These are phyloP conservation scores for Cladosporium sp. DNA, from an alignment of 2,329 filamentous ascomycete genomes.

Conservation along the genomic window DNA sequence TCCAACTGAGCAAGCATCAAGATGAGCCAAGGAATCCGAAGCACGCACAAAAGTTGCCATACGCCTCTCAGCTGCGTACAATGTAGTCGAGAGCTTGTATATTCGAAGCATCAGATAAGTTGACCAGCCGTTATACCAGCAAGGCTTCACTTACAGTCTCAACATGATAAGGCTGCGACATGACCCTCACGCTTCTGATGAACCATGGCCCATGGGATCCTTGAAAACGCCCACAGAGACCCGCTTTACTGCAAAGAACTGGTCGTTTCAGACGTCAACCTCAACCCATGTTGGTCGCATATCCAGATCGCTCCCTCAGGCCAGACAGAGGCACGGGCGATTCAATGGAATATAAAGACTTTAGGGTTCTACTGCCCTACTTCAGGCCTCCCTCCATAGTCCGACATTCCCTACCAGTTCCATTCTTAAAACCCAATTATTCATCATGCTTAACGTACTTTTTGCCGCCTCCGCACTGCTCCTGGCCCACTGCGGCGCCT, in stretches of 20 bases:
- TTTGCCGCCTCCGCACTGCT: constrained; percentile 14
- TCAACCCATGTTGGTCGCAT: background rate
- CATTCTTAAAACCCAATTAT: constrained; percentile 1
- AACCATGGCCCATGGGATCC: background rate
- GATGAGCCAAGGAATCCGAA: background rate
- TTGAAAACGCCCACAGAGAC: background rate
- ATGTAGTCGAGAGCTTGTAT: background rate
- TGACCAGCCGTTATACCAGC: background rate
- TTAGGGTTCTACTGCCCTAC: constrained; percentile 4
- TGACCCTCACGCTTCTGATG: background rate
- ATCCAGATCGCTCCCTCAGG: background rate
- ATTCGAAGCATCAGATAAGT: background rate
- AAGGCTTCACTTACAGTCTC: background rate
- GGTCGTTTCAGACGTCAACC: background rate
- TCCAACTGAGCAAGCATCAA: background rate
- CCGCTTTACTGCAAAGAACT: background rate
- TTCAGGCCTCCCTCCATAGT: background rate
- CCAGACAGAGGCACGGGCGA: background rate
- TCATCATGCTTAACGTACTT: constrained; percentile 14
- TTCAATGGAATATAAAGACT: background rate
- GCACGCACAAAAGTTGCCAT: background rate
- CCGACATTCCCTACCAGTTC: background rate
- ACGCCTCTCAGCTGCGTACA: background rate
- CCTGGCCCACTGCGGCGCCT: constrained; percentile 17
- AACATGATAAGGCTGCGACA: background rate